phyloP scores from a whole-genome alignment of 441 rosid genomes.

The Pelargonium cotyledonis region DNA sequence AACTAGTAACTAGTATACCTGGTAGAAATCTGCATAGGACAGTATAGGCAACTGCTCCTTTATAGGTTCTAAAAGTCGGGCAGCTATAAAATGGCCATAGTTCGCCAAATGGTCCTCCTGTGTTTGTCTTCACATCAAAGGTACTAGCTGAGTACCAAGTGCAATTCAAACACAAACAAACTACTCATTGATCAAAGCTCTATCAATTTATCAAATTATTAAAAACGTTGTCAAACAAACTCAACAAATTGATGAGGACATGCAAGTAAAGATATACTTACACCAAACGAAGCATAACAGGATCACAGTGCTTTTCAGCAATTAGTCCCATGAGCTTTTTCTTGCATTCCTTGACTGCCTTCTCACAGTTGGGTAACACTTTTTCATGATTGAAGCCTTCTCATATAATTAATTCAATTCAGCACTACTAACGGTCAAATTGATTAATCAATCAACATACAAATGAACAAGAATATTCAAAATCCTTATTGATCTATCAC shows the following conservation, averaged over 20 bases:
- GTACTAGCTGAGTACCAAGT: constrained; percentile 66
- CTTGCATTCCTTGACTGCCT: constrained; percentile 36
- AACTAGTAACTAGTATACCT: constrained; percentile 22
- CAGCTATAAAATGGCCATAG: constrained; percentile 46
- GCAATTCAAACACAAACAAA: neutral
- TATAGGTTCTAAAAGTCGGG: constrained; percentile 41
- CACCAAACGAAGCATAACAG: constrained; percentile 51
- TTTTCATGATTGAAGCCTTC: constrained; percentile 22
- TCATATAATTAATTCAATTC: neutral
- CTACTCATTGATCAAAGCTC: neutral
- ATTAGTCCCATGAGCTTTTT: constrained; percentile 49
- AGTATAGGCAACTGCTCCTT: constrained; percentile 40
- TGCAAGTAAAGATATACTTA: constrained; percentile 15
- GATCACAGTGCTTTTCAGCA: constrained; percentile 55
- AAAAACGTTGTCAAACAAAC: neutral
- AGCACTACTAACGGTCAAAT: neutral
- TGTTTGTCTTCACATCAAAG: constrained; percentile 40
- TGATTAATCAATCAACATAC: neutral
- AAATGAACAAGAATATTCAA: neutral
- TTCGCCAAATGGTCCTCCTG: constrained; percentile 56
- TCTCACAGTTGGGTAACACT: constrained; percentile 41
- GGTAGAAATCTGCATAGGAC: constrained; percentile 47
- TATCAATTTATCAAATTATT: neutral
- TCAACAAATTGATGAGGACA: neutral
- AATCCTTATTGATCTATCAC: neutral